Evolutionary conservation across 1,139 yeast genomes (phyloP).

Genomic region (Debaryomyces fabryi): DNA sequence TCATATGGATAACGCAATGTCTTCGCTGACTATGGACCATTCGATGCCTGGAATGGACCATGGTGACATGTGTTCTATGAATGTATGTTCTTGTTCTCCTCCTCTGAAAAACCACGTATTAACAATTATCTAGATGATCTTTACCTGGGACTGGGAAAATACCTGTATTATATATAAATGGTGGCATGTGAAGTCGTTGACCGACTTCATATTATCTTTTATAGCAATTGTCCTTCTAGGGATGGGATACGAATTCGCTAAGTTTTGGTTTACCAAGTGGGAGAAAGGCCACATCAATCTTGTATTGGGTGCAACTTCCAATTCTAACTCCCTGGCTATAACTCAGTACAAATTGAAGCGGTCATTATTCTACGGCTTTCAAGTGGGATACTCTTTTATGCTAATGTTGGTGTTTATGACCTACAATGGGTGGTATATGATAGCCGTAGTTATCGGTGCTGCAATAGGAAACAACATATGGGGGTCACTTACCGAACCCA

Average conservation of each 20-base stretch:
- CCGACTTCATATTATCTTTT: constrained; percentile 56
- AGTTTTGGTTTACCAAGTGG: constrained; percentile 40
- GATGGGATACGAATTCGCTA: constrained; percentile 63
- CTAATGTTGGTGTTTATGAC: constrained; percentile 84
- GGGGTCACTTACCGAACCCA: constrained; percentile 35
- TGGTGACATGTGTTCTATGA: constrained; percentile 58
- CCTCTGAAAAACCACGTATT: constrained; percentile 2
- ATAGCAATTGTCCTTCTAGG: constrained; percentile 52
- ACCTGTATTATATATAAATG: constrained; percentile 72
- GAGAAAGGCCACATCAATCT: constrained; percentile 20
- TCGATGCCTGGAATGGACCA: constrained; percentile 30
- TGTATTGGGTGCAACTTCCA: constrained; percentile 19
- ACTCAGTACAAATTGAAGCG: constrained; percentile 31
- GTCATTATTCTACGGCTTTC: constrained; percentile 62
- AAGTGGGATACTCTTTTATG: constrained; percentile 76
- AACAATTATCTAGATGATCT: constrained; percentile 57
- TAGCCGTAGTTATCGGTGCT: constrained; percentile 73
- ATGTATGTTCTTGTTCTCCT: constrained; percentile 28
- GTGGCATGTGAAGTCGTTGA: constrained; percentile 72
- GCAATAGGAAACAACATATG: constrained; percentile 64
- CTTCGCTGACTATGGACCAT: constrained; percentile 30
- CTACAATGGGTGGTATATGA: constrained; percentile 81
- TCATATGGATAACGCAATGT: background rate
- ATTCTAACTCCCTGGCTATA: constrained; percentile 17
- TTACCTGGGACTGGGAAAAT: constrained; percentile 78